Evolutionary conservation across 805 yeast genomes (phyloP).

Genomic region (Pichia sporocuriosa): DNA sequence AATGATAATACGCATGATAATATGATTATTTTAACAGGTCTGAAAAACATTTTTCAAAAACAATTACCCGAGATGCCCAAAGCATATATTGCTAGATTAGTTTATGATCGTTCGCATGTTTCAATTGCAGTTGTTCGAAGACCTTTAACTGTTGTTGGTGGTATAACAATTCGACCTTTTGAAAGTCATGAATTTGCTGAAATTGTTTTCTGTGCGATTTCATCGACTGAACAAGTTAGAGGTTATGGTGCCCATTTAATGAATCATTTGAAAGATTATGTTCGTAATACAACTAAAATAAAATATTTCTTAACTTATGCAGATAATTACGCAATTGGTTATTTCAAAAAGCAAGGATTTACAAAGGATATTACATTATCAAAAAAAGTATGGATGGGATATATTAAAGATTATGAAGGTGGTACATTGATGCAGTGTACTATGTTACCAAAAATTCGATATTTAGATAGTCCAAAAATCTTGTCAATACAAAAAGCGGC

Average conservation of each 20-base stretch:
- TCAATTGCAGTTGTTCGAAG: conserved; percentile 94
- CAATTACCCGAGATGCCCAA: conserved; percentile 99
- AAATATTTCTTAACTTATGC: conserved; percentile 91
- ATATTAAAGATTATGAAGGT: conserved; percentile 97
- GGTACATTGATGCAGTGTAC: conserved; percentile 97
- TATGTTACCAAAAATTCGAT: conserved; percentile 83
- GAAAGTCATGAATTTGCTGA: conserved; percentile 90
- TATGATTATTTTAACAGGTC: conserved; percentile 87
- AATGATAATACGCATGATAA: conserved; percentile 85
- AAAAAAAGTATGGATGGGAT: conserved; percentile 92
- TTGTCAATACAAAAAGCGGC: conserved; percentile 88
- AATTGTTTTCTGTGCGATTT: conserved; percentile 96
- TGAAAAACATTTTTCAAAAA: conserved; percentile 92
- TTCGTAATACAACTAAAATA: conserved; percentile 77
- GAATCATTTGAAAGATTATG: conserved; percentile 97
- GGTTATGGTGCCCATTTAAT: conserved; percentile 98
- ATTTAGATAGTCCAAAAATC: conserved; percentile 82
- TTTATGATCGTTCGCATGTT: conserved; percentile 88
- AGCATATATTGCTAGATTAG: conserved; percentile 90
- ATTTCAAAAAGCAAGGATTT: conserved; percentile 96
- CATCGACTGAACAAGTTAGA: conserved; percentile 94
- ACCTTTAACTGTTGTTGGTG: conserved; percentile 94
- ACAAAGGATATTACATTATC: conserved; percentile 90
- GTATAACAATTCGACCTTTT: conserved; percentile 94
- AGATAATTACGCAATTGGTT: conserved; percentile 97